These are phyloP conservation scores for Magnusiomyces paraingens DNA, from an alignment of 1,139 yeast genomes.

Conservation along the genomic window DNA sequence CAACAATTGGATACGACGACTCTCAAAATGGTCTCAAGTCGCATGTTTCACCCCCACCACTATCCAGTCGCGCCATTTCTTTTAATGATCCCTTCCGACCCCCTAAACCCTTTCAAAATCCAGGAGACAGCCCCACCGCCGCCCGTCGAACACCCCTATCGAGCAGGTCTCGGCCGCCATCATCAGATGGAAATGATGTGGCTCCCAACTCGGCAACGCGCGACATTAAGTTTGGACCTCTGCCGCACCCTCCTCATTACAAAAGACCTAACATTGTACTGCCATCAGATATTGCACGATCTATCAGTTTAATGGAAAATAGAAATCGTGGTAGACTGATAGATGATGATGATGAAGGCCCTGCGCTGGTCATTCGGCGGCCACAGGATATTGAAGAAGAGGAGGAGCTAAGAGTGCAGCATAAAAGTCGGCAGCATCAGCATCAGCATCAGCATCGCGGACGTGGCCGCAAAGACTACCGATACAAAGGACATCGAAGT, in stretches of 20 bases:
- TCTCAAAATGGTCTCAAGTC: constrained; percentile 1
- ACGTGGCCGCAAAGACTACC: too few species aligned
- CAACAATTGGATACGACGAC: too few species aligned
- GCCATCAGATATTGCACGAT: constrained; percentile 71
- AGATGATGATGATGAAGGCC: constrained; percentile 55
- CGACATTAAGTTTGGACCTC: not conserved
- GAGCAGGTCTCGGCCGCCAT: not conserved
- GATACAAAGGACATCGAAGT: too few species aligned
- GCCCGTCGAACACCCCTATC: not conserved
- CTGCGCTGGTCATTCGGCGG: constrained; percentile 69
- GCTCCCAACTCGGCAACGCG: not conserved
- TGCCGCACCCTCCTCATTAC: not conserved
- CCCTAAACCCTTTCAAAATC: not conserved
- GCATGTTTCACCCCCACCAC: constrained; percentile 19
- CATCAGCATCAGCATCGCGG: not conserved
- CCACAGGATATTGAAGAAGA: constrained; percentile 61
- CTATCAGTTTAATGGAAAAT: constrained; percentile 56
- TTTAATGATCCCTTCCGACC: not conserved
- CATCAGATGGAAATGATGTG: not conserved
- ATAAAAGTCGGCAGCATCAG: not conserved
- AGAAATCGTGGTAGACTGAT: not conserved
- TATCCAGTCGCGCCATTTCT: not conserved
- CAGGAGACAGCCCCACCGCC: not conserved
- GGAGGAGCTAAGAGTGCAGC: constrained; percentile 18
- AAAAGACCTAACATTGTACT: constrained; percentile 34